Percentiles rank a stretch among this genome's conserved stretches.
These are phyloP conservation scores for Pseudohalonectria lignicola DNA, from an alignment of 2,329 filamentous ascomycete genomes.

Conservation along the genomic window DNA sequence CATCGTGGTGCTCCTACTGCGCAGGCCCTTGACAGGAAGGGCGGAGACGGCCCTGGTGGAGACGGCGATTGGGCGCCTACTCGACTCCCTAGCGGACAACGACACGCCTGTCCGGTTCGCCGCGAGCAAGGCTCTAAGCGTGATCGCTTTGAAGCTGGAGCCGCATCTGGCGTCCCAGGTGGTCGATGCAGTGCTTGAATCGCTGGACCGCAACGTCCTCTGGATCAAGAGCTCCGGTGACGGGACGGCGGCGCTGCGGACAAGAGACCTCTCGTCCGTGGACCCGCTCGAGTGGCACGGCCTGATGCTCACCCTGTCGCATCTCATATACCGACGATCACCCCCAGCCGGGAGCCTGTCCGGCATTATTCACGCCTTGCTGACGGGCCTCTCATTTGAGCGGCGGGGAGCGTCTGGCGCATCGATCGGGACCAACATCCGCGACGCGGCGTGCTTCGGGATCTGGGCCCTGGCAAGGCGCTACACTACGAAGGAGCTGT, in stretches of 20 bases:
- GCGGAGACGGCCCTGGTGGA: conserved; percentile 51
- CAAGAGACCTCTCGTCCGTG: conserved; percentile 59
- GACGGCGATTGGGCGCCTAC: conserved; percentile 68
- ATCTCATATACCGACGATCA: conserved; percentile 76
- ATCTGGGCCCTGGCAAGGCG: conserved; percentile 86
- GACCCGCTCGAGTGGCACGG: conserved; percentile 87
- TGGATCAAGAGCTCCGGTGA: conserved; percentile 29
- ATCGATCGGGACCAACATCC: conserved; percentile 78
- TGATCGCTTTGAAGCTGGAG: conserved; percentile 72
- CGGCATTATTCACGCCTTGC: conserved; percentile 63
- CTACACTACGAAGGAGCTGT: conserved; percentile 71
- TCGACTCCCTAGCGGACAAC: conserved; percentile 70
- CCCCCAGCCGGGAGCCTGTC: conserved; percentile 60
- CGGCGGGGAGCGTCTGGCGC: conserved; percentile 77
- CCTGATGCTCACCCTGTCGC: conserved; percentile 74
- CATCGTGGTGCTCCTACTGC: conserved; percentile 55
- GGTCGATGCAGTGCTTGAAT: conserved; percentile 75
- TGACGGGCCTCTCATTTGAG: conserved; percentile 78
- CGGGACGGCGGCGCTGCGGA: conserved; percentile 18
- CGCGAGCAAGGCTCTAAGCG: conserved; percentile 83
- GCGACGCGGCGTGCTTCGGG: conserved; percentile 92
- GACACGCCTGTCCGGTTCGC: conserved; percentile 86
- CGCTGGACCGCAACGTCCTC: conserved; percentile 46
- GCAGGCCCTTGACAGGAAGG: conserved; percentile 23
- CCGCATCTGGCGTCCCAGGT: conserved; percentile 76